Evolutionary conservation across 305 asterid genomes (phyloP).

Genomic region (Fraxinus angustifolia): DNA sequence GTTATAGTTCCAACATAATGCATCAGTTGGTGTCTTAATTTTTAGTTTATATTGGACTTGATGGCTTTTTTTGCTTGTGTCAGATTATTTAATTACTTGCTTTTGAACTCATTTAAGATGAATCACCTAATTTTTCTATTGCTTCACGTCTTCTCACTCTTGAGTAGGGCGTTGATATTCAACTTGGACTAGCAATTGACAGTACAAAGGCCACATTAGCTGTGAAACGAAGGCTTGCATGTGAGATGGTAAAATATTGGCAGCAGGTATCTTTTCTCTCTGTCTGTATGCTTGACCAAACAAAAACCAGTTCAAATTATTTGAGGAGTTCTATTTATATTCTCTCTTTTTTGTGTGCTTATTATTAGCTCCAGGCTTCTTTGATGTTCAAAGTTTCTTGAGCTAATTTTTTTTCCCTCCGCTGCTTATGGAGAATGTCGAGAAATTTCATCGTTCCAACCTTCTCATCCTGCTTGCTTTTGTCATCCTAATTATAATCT

Average conservation of each 20-base stretch:
- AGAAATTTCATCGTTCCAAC: background rate
- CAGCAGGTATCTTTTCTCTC: conserved; percentile 69
- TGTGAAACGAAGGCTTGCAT: conserved; percentile 95
- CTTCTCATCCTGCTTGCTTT: background rate
- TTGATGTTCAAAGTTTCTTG: background rate
- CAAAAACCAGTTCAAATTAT: background rate
- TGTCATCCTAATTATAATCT: background rate
- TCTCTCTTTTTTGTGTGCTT: background rate
- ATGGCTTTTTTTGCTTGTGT: background rate
- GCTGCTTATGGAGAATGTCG: background rate
- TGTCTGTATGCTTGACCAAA: conserved; percentile 3
- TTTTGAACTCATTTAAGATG: background rate
- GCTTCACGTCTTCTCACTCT: conserved; percentile 5
- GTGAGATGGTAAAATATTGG: conserved; percentile 99
- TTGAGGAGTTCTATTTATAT: background rate
- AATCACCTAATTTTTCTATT: conserved; percentile 13
- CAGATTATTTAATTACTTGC: background rate
- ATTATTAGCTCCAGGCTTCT: background rate
- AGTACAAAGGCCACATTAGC: conserved; percentile 96
- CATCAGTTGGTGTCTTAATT: background rate
- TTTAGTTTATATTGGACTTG: conserved; percentile 1
- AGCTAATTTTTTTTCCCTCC: background rate
- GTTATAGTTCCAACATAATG: background rate
- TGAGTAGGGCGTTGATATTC: conserved; percentile 89
- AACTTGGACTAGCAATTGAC: conserved; percentile 97